phyloP scores from a whole-genome alignment of 2,329 filamentous ascomycete genomes.

The Ophiocordyceps sinensis region DNA sequence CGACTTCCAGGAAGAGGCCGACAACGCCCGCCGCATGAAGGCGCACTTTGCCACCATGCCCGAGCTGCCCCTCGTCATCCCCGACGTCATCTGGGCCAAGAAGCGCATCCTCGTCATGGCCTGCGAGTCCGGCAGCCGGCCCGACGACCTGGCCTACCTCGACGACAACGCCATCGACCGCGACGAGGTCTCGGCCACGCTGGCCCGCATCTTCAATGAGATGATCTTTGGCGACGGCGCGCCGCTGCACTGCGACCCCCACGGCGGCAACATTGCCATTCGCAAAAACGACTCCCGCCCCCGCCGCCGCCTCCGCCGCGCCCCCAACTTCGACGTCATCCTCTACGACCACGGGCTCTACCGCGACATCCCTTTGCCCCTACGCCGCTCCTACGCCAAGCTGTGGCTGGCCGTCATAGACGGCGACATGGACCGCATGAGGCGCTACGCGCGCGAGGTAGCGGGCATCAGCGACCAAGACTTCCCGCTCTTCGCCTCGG shows the following conservation, averaged over 20 bases:
- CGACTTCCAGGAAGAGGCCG: slow-evolving; percentile 73
- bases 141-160: slow-evolving; percentile 78
- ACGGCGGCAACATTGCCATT: slow-evolving; percentile 91
- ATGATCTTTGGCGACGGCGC: slow-evolving; percentile 94
- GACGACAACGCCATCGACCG: slow-evolving; percentile 79
- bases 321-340: slow-evolving; percentile 81
- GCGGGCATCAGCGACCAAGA: slow-evolving; percentile 79
- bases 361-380: slow-evolving; percentile 66
- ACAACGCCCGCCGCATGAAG: slow-evolving; percentile 67
- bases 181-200: slow-evolving; percentile 83
- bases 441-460: slow-evolving; percentile 75
- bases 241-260: slow-evolving; percentile 89
- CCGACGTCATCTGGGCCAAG: slow-evolving; percentile 78
- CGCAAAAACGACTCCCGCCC: slow-evolving; percentile 52
- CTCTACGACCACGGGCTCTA: slow-evolving; percentile 96
- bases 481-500: slow-evolving; percentile 88
- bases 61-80: slow-evolving; percentile 72
- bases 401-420: slow-evolving; percentile 96
- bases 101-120: slow-evolving; percentile 92
- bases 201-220: slow-evolving; percentile 92
- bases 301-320: slow-evolving; percentile 29
- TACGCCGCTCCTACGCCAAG: slow-evolving; percentile 83
- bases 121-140: slow-evolving; percentile 69
- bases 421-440: slow-evolving; percentile 73
- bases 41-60: slow-evolving; percentile 66